Conservation (phyloP, 169 alveolate species). For the Eimeria zaria region DNA sequence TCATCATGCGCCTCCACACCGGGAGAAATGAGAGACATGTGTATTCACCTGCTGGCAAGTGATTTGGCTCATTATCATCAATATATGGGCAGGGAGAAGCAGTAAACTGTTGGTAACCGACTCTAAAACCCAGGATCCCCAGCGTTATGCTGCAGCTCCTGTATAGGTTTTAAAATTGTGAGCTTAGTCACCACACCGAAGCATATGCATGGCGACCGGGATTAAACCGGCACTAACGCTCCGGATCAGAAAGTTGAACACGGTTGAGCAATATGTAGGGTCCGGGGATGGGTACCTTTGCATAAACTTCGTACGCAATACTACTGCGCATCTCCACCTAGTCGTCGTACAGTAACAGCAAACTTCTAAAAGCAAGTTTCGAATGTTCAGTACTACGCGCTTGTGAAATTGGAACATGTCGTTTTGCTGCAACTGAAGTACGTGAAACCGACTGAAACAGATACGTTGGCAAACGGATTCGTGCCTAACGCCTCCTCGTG, state of each 20-base stretch:
- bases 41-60: background rate
- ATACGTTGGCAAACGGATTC: background rate
- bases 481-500: background rate
- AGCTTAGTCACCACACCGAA: background rate
- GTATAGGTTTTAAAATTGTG: background rate
- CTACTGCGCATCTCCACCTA: background rate
- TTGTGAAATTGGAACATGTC: background rate
- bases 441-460: background rate
- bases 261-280: background rate
- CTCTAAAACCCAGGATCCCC: background rate
- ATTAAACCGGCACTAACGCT: background rate
- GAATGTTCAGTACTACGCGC: background rate
- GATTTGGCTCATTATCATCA: background rate
- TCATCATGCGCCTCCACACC: background rate
- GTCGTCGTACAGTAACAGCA: background rate
- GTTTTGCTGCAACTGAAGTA: background rate
- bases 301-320: background rate
- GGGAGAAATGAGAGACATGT: background rate
- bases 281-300: background rate
- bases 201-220: background rate
- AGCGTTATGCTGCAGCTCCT: background rate
- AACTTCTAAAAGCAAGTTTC: background rate
- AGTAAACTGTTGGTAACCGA: background rate
- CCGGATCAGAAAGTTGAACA: background rate
- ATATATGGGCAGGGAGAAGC: background rate